Evolutionary conservation across 139 green algal species (phyloP).

Genomic region (Zygnema circumcarinatum): DNA sequence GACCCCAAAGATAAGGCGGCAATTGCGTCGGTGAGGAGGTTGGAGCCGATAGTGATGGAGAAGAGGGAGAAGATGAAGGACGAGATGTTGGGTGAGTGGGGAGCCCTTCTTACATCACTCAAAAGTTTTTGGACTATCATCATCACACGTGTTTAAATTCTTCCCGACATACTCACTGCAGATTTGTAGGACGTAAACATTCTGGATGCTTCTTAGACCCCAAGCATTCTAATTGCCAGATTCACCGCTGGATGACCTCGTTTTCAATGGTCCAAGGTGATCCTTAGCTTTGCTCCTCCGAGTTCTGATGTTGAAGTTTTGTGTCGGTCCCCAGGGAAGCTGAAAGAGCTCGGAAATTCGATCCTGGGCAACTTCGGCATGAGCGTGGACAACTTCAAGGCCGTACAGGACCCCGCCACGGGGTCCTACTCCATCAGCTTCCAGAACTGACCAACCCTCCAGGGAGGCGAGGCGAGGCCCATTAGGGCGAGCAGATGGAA

Average conservation of each 20-base stretch:
- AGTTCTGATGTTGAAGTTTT: no score
- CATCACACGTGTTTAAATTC: no score
- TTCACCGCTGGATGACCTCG: no score
- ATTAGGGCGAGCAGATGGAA: no score
- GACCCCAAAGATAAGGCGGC: conserved; percentile 70
- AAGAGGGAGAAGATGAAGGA: conserved; percentile 93
- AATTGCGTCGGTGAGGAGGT: conserved; percentile 44
- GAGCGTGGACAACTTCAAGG: conserved; percentile 96
- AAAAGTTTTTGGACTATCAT: neutral
- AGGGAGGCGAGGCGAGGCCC: no score
- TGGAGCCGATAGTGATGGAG: conserved; percentile 82
- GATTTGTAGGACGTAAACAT: no score
- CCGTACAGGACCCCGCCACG: conserved; percentile 89
- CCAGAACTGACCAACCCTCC: conserved; percentile 70
- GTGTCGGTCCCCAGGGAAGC: conserved; percentile 82
- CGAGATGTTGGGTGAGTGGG: conserved; percentile 72
- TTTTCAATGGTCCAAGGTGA: no score
- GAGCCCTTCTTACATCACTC: neutral
- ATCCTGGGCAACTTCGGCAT: conserved; percentile 96
- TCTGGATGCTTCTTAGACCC: no score
- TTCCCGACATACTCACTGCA: no score
- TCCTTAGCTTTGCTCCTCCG: no score
- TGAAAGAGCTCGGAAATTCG: conserved; percentile 96
- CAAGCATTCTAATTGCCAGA: no score
- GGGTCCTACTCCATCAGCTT: conserved; percentile 94